Evolutionary conservation across 2,329 filamentous ascomycete species (phyloP).

Genomic region (Coccinonectria pachysandricola): DNA sequence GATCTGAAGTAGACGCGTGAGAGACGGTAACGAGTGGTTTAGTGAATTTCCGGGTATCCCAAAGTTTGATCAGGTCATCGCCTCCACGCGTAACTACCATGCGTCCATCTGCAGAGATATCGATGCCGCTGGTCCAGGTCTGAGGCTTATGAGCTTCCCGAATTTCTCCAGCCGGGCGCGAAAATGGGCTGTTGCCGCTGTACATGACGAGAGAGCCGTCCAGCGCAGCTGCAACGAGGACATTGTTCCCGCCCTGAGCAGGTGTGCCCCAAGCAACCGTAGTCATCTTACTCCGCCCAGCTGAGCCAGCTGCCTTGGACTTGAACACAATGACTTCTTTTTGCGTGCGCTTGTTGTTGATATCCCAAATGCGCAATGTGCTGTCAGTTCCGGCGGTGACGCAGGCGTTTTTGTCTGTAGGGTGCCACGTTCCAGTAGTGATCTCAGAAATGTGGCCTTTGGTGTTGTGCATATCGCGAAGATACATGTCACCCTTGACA

Average conservation of each 20-base stretch:
- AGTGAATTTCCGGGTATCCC: constrained; percentile 96
- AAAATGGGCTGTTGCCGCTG: constrained; percentile 77
- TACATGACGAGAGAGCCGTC: constrained; percentile 92
- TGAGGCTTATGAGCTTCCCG: constrained; percentile 69
- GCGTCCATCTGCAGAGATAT: constrained; percentile 82
- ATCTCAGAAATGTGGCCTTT: constrained; percentile 94
- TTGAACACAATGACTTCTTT: constrained; percentile 95
- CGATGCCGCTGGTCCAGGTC: constrained; percentile 87
- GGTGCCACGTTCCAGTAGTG: constrained; percentile 83
- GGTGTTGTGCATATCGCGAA: constrained; percentile 94
- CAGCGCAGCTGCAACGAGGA: constrained; percentile 72
- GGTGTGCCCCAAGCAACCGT: constrained; percentile 77
- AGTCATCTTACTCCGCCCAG: constrained; percentile 88
- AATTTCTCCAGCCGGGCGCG: constrained; percentile 72
- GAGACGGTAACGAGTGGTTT: constrained; percentile 69
- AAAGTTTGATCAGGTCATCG: constrained; percentile 87
- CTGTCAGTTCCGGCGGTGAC: constrained; percentile 92
- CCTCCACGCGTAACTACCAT: constrained; percentile 86
- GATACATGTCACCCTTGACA: constrained; percentile 96
- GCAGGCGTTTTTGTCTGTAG: constrained; percentile 71
- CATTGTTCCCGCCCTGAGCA: constrained; percentile 63
- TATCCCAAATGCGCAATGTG: constrained; percentile 92
- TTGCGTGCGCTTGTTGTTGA: constrained; percentile 81
- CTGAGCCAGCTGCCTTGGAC: constrained; percentile 76
- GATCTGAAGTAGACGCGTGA: constrained; percentile 72